Evolutionary conservation across 2,329 filamentous ascomycete genomes (phyloP).

Genomic region (Geosmithia morbida): DNA sequence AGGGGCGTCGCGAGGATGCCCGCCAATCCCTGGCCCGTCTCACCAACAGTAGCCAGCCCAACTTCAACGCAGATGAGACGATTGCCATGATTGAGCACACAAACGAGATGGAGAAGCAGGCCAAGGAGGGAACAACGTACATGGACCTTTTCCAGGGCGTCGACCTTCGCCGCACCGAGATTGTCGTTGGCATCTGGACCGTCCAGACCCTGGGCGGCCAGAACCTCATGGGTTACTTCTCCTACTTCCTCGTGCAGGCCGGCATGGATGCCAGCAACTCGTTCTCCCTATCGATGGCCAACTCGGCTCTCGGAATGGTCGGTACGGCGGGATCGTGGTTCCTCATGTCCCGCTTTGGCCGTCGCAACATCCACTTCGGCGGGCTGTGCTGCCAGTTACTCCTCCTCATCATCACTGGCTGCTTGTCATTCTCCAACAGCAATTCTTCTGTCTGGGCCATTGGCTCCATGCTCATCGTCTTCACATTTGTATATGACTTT

Average conservation of each 20-base stretch:
- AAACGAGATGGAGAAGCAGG: slow-evolving; percentile 29
- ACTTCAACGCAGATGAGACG: slow-evolving; percentile 29
- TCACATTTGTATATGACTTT: slow-evolving; percentile 38
- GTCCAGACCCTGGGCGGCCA: slow-evolving; percentile 18
- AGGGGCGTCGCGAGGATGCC: slow-evolving; percentile 24
- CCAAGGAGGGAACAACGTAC: slow-evolving; percentile 28
- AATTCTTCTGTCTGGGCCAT: slow-evolving; percentile 23
- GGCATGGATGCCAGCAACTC: slow-evolving; percentile 27
- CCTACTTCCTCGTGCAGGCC: slow-evolving; percentile 29
- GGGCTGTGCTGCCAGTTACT: slow-evolving; percentile 25
- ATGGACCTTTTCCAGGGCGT: slow-evolving; percentile 35
- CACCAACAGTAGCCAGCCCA: slow-evolving; percentile 19
- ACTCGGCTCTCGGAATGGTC: slow-evolving; percentile 33
- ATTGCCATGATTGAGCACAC: slow-evolving; percentile 41
- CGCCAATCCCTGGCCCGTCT: slow-evolving; percentile 25
- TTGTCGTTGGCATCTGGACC: slow-evolving; percentile 25
- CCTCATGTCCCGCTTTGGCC: slow-evolving; percentile 31
- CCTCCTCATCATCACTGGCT: slow-evolving; percentile 24
- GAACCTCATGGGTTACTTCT: slow-evolving; percentile 33
- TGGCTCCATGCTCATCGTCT: slow-evolving; percentile 32
- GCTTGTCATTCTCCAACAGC: slow-evolving; percentile 17
- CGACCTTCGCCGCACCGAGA: slow-evolving; percentile 37
- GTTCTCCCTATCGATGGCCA: slow-evolving; percentile 29
- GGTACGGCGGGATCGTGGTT: slow-evolving; percentile 37
- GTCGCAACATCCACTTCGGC: slow-evolving; percentile 31